A percentile compares a stretch with the other conserved stretches of the same genome.
Conservation (phyloP, 306 rosid genomes). For the Fagus sylvatica region DNA sequence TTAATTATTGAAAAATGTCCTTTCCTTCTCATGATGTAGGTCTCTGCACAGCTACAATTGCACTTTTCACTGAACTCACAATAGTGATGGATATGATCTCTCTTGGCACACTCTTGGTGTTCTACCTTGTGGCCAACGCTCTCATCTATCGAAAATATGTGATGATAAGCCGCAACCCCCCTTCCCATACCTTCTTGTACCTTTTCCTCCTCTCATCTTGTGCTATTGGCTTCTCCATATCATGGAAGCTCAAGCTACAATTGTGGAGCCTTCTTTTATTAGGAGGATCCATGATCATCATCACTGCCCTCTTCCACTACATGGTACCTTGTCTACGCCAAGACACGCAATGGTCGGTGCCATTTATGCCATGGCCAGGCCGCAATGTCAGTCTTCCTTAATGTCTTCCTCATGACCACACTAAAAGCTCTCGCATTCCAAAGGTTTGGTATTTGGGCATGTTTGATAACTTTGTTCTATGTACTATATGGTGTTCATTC, state of each 20-base stretch:
- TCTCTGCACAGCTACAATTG: constrained; percentile 81
- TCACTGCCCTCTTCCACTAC: constrained; percentile 63
- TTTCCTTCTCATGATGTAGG: constrained; percentile 40
- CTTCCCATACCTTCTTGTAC: constrained; percentile 53
- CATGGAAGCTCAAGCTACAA: constrained; percentile 64
- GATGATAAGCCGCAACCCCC: constrained; percentile 48
- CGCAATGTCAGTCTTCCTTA: constrained; percentile 70
- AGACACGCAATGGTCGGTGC: constrained; percentile 61
- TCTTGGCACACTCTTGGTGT: constrained; percentile 77
- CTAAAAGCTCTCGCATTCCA: constrained; percentile 57
- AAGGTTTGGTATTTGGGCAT: constrained; percentile 71
- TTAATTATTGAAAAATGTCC: neutral
- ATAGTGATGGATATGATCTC: constrained; percentile 66
- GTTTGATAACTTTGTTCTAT: constrained; percentile 70
- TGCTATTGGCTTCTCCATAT: constrained; percentile 67
- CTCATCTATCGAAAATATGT: constrained; percentile 74
- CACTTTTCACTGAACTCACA: constrained; percentile 78
- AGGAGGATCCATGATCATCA: constrained; percentile 44
- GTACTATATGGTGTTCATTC: constrained; percentile 86
- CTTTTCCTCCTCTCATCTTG: constrained; percentile 63
- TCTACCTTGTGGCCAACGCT: constrained; percentile 94
- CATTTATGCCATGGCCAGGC: constrained; percentile 98
- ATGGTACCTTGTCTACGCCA: constrained; percentile 33
- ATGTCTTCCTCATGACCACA: constrained; percentile 72
- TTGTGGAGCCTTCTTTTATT: constrained; percentile 69